phyloP scores from a whole-genome alignment of 495 filamentous ascomycete species.

The Chaetomidium leptoderma region DNA sequence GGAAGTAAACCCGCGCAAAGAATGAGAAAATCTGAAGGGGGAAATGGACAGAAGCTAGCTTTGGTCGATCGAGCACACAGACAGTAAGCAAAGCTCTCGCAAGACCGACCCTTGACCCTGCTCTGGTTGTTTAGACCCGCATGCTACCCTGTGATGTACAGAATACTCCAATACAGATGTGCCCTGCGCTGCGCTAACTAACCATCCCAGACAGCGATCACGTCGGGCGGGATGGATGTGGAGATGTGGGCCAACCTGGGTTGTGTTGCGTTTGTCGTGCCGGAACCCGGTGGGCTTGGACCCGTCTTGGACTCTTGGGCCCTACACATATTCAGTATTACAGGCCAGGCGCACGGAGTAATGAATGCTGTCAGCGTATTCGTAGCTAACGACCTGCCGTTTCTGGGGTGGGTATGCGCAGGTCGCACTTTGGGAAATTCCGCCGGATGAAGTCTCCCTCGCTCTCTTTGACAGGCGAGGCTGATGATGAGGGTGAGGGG shows the following conservation, averaged over 20 bases:
- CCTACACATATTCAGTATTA: no score
- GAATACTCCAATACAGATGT: no score
- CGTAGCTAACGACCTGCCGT: not conserved
- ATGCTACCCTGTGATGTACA: not conserved
- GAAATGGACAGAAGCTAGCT: not conserved
- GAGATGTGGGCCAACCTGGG: no score
- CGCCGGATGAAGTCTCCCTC: constrained; percentile 2
- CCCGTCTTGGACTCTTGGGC: not conserved
- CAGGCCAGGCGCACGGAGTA: no score
- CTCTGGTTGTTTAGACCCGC: not conserved
- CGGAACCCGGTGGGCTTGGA: not conserved
- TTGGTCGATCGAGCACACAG: not conserved
- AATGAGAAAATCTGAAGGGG: not conserved
- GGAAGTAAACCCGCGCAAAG: not conserved
- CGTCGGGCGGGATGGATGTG: not conserved
- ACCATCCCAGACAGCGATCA: not conserved
- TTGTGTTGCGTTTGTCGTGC: no score
- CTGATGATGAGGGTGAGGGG: no score
- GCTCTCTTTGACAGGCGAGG: no score
- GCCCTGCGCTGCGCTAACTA: no score
- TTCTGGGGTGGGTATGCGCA: not conserved
- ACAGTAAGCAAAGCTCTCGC: constrained; percentile 1
- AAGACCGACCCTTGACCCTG: not conserved
- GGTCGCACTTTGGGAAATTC: not conserved
- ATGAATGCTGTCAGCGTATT: no score